Conservation (phyloP, 1,284 basidiomycete genomes). For the Boletus semigastroideus region DNA sequence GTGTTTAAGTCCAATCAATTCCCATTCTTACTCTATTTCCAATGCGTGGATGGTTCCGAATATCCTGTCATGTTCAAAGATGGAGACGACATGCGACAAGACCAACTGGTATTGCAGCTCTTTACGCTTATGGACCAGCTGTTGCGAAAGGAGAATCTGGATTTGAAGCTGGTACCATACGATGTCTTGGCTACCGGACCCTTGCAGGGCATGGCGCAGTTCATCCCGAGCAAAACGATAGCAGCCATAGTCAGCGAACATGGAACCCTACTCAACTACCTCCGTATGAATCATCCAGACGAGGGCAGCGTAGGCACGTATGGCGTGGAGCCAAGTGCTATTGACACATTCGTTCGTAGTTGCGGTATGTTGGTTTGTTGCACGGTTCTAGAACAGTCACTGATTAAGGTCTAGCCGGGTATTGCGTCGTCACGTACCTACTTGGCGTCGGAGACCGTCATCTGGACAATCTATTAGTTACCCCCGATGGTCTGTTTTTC, state of each 20-base stretch:
- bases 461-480: constrained; percentile 91
- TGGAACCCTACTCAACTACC: constrained; percentile 88
- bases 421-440: constrained; percentile 97
- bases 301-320: constrained; percentile 91
- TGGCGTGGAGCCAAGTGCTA: constrained; percentile 87
- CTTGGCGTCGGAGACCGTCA: constrained; percentile 98
- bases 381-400: neutral
- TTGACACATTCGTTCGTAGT: constrained; percentile 96
- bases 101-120: constrained; percentile 95
- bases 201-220: constrained; percentile 95
- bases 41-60: constrained; percentile 72
- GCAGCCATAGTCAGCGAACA: constrained; percentile 92
- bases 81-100: constrained; percentile 97
- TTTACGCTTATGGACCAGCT: constrained; percentile 98
- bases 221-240: constrained; percentile 93
- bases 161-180: constrained; percentile 91
- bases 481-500: constrained; percentile 79
- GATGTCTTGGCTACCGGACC: constrained; percentile 92
- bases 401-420: constrained; percentile 69
- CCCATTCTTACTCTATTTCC: constrained; percentile 89
- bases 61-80: constrained; percentile 99
- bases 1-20: constrained; percentile 98
- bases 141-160: constrained; percentile 92
- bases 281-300: constrained; percentile 85
- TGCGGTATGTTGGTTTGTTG: constrained; percentile 68